Evolutionary conservation across 306 rosid genomes (phyloP), one percentile per base, ranked within the genome.

Genomic region (Pachyrhizus erosus): DNA sequence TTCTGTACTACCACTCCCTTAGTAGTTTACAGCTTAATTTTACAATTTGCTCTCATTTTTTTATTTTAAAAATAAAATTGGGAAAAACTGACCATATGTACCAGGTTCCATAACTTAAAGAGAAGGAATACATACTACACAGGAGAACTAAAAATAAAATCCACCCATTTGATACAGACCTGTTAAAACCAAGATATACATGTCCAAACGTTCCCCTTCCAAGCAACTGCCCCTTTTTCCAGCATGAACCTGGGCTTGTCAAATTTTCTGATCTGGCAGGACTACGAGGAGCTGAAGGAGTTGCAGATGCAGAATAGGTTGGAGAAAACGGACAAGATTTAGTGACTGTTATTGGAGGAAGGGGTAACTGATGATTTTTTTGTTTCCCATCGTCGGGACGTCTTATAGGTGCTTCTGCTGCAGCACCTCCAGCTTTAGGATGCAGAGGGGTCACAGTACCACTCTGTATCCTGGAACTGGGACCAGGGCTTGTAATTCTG

Each of bases 171-270:
- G 29, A 89, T 40, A 82, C 87, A 24, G 70, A 94, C 98, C 98
- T 93, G 86, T 91, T 89, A 86, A 94, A 94, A 46, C 97, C 98
- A 43, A 91, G 92, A 87, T 93, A 94, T 49, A 94, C 98, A 83
- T 93, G 97, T 65, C 98, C 98, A 89, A 89, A 94, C 15, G 98
- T 88, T 69, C 98, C 98, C 82, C 97, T 88, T 87, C 98, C 97
- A 82, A 94, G 88, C 70, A 94, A 88, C 82, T 90, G 89, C 68
- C 98, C 98, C 77, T 93, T 94, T 87, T 89, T 93, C 98, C 98
- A 94, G 81, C 92, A 89, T 43, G 97, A 88, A 69, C 93, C 91
- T 70, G 97, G 92, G 82, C 91, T 93, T 75, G 91, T 80, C 54
- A 91, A 90, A 85, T 85, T 92, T 71, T 92, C 97, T 73, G 92